phyloP scores from a whole-genome alignment of 2,329 filamentous ascomycete species.

The Pseudogymnoascus sp. region DNA sequence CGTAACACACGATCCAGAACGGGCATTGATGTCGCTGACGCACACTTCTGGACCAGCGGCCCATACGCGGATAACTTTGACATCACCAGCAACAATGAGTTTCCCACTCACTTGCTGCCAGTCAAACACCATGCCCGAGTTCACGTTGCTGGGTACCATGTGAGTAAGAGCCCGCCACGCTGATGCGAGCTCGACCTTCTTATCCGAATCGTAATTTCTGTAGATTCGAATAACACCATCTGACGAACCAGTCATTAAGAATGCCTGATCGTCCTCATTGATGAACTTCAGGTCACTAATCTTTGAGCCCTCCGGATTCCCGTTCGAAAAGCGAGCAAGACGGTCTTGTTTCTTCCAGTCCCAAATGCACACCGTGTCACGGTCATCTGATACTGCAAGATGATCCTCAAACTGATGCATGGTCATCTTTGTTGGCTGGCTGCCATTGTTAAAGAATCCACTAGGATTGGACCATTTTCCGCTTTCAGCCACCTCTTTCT shows the following conservation, averaged over 20 bases:
- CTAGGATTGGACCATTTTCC: slow-evolving; percentile 80
- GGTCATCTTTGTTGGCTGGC: slow-evolving; percentile 84
- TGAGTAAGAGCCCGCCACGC: slow-evolving; percentile 89
- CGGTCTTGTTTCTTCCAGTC: slow-evolving; percentile 76
- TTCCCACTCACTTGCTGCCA: slow-evolving; percentile 98
- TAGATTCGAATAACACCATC: slow-evolving; percentile 93
- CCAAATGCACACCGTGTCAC: slow-evolving; percentile 85
- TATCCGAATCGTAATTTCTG: slow-evolving; percentile 75
- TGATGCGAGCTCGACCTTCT: slow-evolving; percentile 74
- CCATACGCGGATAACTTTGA: slow-evolving; percentile 93
- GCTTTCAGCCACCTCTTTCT: slow-evolving; percentile 79
- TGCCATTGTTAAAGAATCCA: slow-evolving; percentile 79
- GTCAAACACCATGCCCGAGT: slow-evolving; percentile 93
- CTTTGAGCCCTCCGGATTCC: slow-evolving; percentile 80
- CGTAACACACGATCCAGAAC: slow-evolving; percentile 91
- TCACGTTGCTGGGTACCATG: slow-evolving; percentile 86
- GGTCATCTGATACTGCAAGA: slow-evolving; percentile 84
- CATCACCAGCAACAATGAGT: slow-evolving; percentile 90
- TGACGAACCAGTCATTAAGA: slow-evolving; percentile 89
- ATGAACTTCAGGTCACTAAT: slow-evolving; percentile 96
- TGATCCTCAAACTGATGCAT: slow-evolving; percentile 99
- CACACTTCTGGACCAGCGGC: slow-evolving; percentile 90
- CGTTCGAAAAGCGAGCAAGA: slow-evolving; percentile 83
- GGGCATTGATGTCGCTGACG: slow-evolving; percentile 85
- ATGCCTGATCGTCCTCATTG: slow-evolving; percentile 94